Evolutionary conservation across 2,329 filamentous ascomycete genomes (phyloP).

Genomic region (Aspergillus transmontanensis): DNA sequence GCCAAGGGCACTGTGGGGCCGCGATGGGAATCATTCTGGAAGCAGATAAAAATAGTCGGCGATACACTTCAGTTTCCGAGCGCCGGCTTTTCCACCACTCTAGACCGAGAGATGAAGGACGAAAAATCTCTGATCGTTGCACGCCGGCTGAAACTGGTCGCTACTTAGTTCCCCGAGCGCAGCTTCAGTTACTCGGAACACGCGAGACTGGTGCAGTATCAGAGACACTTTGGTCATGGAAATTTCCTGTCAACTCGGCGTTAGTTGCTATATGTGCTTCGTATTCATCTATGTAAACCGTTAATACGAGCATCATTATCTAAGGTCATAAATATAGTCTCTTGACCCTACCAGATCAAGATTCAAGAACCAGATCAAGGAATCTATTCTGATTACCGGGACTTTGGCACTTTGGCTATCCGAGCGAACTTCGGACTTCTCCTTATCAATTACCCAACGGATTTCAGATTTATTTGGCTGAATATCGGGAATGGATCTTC

Average conservation of each 20-base stretch:
- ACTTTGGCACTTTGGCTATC: neutral
- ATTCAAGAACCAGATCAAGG: neutral
- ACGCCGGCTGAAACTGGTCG: neutral
- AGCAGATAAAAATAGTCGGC: constrained; percentile 1
- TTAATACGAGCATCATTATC: neutral
- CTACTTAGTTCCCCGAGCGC: neutral
- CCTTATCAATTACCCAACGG: neutral
- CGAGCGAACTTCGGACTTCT: neutral
- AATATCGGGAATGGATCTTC: constrained; percentile 11
- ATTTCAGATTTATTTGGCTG: neutral
- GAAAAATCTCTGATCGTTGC: neutral
- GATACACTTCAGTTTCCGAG: neutral
- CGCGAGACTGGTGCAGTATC: neutral
- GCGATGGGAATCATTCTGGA: neutral
- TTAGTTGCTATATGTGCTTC: neutral
- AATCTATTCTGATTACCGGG: neutral
- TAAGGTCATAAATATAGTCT: neutral
- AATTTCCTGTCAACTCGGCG: neutral
- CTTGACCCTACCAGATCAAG: neutral
- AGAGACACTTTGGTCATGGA: neutral
- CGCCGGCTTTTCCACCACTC: neutral
- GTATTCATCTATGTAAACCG: neutral
- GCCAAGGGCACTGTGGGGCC: neutral
- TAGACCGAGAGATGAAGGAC: neutral
- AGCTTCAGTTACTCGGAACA: neutral